Base-by-base conservation (phyloP, 2,329 filamentous ascomycete species). In the Rutstroemia sp. region DNA sequence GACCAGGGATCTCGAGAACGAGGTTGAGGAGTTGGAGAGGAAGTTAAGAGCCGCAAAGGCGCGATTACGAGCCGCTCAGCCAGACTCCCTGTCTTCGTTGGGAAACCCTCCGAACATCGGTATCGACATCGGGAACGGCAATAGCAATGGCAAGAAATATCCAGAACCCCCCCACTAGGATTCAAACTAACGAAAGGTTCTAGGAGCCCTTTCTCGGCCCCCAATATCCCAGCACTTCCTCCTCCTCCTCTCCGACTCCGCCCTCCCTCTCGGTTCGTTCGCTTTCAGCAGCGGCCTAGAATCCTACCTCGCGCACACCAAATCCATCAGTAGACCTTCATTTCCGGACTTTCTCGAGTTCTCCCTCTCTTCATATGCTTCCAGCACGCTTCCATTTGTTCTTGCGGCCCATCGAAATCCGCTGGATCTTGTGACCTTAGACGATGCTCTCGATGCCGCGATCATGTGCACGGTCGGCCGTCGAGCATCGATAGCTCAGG, bases 241-340 rank as follows among this genome's bases (percentile, higher is more conserved):
- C 39, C 81, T 92, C 34, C 78, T 94, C 3, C 83, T 92, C 49
- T 83, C 89, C 48, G 89, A 94, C 75, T 92, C 89, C 1, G 87
- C 88, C 14, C 81, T 94, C 2, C 89, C 89, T 0, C 78, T 94
- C 0, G 89, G 89, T 57, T 89, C 88, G n/a, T 94, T 94, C 73
- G 89, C 89, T 65, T 94, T 92, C 75, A 89, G 84, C 75, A 87
- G 83, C 63, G 88, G 88, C 3, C 79, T 94, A 16, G 89, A 94
- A 73, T 92, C 88, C 42, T 92, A 87, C 70, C 82, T 92, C 17
- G 85, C 86, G 3, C 89, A 94, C 74, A 76, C 76, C 63, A 74
- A 71, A 58, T 70, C 69, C 42, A 59, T 70, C 17, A 4, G 12
- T 16, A 17, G 19, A 23, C 67, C 73, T 19, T 76, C 77, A 21